phyloP scores from a whole-genome alignment of 306 rosid species.

The Gastrolobium bilobum region DNA sequence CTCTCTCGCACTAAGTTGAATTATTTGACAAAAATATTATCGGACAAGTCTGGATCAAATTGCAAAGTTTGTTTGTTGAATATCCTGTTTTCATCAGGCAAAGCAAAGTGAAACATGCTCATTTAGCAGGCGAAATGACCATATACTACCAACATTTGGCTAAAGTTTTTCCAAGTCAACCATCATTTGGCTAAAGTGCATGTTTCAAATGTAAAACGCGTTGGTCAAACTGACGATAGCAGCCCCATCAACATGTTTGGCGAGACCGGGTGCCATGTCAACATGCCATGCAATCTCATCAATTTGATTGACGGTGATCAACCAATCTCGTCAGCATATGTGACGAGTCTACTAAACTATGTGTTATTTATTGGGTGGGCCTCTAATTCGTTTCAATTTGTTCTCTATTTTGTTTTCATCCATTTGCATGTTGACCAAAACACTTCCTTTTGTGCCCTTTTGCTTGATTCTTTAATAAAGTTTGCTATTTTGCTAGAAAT shows the following conservation, averaged over 20 bases:
- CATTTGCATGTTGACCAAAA: conserved; percentile 52
- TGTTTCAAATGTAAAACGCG: no score
- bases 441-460: conserved; percentile 25
- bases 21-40: neutral
- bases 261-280: no score
- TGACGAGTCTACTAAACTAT: no score
- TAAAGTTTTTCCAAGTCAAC: no score
- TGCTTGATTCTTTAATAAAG: conserved; percentile 12
- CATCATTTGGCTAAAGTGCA: no score
- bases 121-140: no score
- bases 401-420: neutral
- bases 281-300: no score
- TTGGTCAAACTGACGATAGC: no score
- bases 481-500: conserved; percentile 30
- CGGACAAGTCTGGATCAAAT: conserved; percentile 20
- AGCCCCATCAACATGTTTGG: no score
- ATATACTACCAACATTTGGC: no score
- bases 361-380: neutral
- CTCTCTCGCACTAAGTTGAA: neutral
- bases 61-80: neutral
- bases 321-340: no score
- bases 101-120: neutral
- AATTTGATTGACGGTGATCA: no score
- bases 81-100: neutral
- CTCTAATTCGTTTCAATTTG: neutral